A percentile compares a stretch with the other conserved stretches of the same genome.
Evolutionary conservation across 164 flowering plant genomes (phyloP).

Genomic region (Hamamelis virginiana): DNA sequence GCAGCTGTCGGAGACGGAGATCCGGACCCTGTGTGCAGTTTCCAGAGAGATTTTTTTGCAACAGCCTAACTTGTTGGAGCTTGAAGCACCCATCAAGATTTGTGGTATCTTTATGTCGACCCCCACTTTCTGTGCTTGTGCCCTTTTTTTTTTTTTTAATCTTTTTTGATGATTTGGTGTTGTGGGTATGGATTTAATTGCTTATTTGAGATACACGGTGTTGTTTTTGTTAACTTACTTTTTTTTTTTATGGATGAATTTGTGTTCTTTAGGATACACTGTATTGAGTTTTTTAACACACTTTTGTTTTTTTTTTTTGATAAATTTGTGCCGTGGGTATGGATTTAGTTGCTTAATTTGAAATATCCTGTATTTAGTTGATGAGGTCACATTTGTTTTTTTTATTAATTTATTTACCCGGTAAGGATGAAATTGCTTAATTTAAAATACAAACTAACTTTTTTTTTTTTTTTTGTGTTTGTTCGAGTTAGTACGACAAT

Average conservation of each 20-base stretch:
- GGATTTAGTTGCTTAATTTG: not conserved
- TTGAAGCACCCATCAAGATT: slow-evolving; percentile 84
- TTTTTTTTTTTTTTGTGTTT: too few relatives aligned
- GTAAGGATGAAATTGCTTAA: too few relatives aligned
- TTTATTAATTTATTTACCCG: too few relatives aligned
- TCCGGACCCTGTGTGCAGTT: slow-evolving; percentile 57
- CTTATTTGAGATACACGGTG: not conserved
- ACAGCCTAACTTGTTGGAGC: slow-evolving; percentile 74
- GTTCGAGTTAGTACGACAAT: too few relatives aligned
- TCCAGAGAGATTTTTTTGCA: slow-evolving; percentile 67
- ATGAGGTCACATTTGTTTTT: too few relatives aligned
- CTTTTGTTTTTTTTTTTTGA: too few relatives aligned
- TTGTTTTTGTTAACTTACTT: not conserved
- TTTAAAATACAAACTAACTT: too few relatives aligned
- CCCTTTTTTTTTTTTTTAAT: not conserved
- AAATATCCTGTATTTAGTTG: not conserved
- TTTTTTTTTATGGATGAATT: not conserved
- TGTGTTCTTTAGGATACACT: too few relatives aligned
- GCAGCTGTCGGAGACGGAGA: slow-evolving; percentile 75
- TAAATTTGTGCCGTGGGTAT: not conserved
- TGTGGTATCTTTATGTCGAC: slow-evolving; percentile 50
- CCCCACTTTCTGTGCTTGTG: not conserved
- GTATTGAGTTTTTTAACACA: too few relatives aligned
- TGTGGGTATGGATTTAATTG: not conserved
- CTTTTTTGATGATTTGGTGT: not conserved